Evolutionary conservation across 495 filamentous ascomycete genomes (phyloP).

Genomic region (Aspergillus olivimuriae): DNA sequence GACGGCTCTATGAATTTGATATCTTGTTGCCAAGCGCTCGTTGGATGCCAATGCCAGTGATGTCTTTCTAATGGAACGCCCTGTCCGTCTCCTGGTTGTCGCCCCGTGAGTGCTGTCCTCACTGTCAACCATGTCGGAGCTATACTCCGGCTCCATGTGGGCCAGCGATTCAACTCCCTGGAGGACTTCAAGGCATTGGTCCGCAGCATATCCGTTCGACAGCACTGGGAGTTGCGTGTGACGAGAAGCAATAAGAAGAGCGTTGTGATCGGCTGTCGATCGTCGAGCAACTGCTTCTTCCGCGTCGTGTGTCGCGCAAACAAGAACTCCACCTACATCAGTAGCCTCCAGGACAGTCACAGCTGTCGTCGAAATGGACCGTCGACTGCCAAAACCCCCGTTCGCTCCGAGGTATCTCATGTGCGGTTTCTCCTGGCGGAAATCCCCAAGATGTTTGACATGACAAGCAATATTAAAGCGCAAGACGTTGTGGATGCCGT

Average conservation of each 20-base stretch:
- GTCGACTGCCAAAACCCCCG: constrained; percentile 30
- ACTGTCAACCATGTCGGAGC: constrained; percentile 32
- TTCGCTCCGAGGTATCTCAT: constrained; percentile 43
- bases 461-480: constrained; percentile 33
- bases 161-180: constrained; percentile 38
- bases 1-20: too few relatives aligned
- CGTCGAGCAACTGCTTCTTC: constrained; percentile 37
- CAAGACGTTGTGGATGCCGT: constrained; percentile 39
- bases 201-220: constrained; percentile 40
- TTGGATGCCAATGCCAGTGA: constrained; percentile 2
- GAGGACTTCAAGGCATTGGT: constrained; percentile 40
- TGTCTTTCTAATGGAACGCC: constrained; percentile 16
- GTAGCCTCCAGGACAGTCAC: constrained; percentile 40
- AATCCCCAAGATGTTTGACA: constrained; percentile 43
- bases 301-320: constrained; percentile 43
- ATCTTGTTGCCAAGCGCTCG: not conserved
- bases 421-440: constrained; percentile 39
- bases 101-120: constrained; percentile 7
- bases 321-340: constrained; percentile 43
- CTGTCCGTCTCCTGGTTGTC: constrained; percentile 13
- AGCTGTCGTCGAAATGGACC: constrained; percentile 32
- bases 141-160: constrained; percentile 40
- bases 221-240: constrained; percentile 44
- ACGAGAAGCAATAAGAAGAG: constrained; percentile 44
- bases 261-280: constrained; percentile 41